phyloP scores from a whole-genome alignment of 169 alveolate genomes.

The Theileria orientalis region DNA sequence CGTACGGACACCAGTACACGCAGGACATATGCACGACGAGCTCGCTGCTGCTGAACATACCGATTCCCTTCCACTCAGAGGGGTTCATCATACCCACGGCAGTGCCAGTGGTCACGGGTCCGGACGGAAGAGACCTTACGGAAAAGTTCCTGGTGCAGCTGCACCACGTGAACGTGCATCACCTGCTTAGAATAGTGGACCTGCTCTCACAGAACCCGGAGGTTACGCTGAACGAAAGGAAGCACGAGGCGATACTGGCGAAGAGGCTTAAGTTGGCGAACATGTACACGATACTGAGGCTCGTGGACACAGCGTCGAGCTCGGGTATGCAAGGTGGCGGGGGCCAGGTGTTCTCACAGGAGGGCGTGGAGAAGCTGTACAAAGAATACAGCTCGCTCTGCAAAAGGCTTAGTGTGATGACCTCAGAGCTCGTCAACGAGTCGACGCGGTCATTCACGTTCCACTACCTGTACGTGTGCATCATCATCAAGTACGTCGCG shows the following conservation, averaged over 20 bases:
- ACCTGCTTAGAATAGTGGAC: slow-evolving; percentile 35
- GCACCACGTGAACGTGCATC: slow-evolving; percentile 39
- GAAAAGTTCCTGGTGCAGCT: slow-evolving; percentile 29
- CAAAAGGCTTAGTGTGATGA: neutral
- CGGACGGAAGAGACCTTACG: slow-evolving; percentile 36
- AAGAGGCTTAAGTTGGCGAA: neutral
- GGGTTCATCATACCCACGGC: slow-evolving; percentile 25
- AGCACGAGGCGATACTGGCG: neutral
- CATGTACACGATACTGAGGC: neutral
- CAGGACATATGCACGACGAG: slow-evolving; percentile 15
- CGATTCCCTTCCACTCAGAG: slow-evolving; percentile 45
- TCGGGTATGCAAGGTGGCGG: neutral
- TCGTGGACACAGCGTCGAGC: neutral
- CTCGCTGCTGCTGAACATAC: slow-evolving; percentile 30
- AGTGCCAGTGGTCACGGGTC: slow-evolving; percentile 27
- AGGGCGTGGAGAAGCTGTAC: slow-evolving; percentile 2
- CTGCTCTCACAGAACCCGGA: slow-evolving; percentile 1
- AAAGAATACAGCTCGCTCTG: neutral
- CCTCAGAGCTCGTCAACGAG: neutral
- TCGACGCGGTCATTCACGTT: slow-evolving; percentile 8
- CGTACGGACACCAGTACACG: slow-evolving; percentile 11
- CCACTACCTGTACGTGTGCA: slow-evolving; percentile 6
- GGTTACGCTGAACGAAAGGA: neutral
- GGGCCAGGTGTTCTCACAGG: neutral
- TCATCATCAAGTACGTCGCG: slow-evolving; percentile 6